Evolutionary conservation across 2,329 filamentous ascomycete genomes (phyloP).

Genomic region (Phoma sp.): DNA sequence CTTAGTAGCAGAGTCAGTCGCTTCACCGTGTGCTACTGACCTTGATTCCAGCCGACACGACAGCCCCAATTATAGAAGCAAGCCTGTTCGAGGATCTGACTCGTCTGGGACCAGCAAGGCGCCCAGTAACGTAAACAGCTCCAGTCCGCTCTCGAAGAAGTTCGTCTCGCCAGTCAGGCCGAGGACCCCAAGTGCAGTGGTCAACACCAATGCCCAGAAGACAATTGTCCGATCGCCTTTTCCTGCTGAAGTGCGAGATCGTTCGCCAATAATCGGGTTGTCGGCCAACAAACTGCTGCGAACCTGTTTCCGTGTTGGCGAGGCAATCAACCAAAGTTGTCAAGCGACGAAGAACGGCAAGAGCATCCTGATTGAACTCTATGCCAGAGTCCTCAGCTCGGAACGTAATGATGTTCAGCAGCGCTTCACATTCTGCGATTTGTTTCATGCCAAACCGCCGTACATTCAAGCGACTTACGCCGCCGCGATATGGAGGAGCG

Average conservation of each 20-base stretch:
- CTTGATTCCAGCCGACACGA: no score
- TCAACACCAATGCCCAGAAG: conserved; percentile 23
- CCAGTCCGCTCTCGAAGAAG: conserved; percentile 5
- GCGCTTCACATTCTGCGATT: conserved; percentile 67
- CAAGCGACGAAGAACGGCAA: conserved; percentile 56
- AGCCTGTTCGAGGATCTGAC: no score
- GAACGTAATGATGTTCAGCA: conserved; percentile 63
- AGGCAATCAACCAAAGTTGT: conserved; percentile 60
- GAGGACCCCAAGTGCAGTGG: conserved; percentile 22
- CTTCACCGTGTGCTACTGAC: neutral
- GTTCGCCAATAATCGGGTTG: conserved; percentile 61
- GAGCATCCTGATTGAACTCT: conserved; percentile 64
- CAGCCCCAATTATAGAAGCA: no score
- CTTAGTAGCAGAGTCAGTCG: conserved; percentile 12
- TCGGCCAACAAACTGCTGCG: conserved; percentile 57
- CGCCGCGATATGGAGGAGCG: conserved; percentile 52
- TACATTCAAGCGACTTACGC: conserved; percentile 57
- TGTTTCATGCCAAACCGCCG: conserved; percentile 65
- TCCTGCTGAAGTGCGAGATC: conserved; percentile 56
- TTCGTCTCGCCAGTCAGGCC: conserved; percentile 35
- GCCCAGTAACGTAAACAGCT: neutral
- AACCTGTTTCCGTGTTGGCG: conserved; percentile 69
- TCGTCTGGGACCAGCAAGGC: no score
- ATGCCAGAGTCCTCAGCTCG: conserved; percentile 65
- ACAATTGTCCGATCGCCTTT: conserved; percentile 61